Evolutionary conservation across 1,284 basidiomycete genomes (phyloP).

Genomic region (Ustilago lituana): DNA sequence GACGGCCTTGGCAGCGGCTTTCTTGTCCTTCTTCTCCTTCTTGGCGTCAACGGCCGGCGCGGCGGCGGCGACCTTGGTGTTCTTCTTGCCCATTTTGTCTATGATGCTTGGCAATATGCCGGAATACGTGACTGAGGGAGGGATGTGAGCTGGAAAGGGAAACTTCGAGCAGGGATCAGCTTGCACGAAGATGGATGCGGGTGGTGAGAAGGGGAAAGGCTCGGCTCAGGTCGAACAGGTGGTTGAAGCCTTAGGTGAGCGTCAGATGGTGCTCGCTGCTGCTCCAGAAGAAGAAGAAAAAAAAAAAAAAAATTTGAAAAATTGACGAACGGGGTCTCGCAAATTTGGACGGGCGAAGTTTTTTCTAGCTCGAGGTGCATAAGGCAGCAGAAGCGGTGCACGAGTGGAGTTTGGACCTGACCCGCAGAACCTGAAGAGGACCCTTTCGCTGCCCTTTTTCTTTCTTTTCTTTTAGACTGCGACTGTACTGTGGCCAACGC

Average conservation of each 20-base stretch:
- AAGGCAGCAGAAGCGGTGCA: too few species aligned
- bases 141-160: conserved; percentile 1
- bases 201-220: conserved; percentile 14
- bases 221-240: too few species aligned
- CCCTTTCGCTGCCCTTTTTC: too few species aligned
- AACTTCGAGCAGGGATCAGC: conserved; percentile 13
- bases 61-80: conserved; percentile 29
- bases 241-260: too few species aligned
- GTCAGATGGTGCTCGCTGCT: neutral
- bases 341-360: conserved; percentile 17
- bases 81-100: conserved; percentile 39
- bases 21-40: conserved; percentile 44
- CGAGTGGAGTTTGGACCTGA: conserved; percentile 35
- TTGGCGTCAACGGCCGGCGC: conserved; percentile 41
- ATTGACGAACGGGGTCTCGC: conserved; percentile 3
- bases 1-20: conserved; percentile 26
- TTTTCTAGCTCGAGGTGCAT: conserved; percentile 22
- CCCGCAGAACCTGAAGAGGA: conserved; percentile 1
- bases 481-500: too few species aligned
- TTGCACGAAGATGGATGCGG: conserved; percentile 12
- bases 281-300: conserved; percentile 4
- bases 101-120: conserved; percentile 1
- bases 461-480: too few species aligned
- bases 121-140: conserved; percentile 3
- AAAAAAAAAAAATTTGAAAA: conserved; percentile 15